Conservation (phyloP, 306 rosid species). For the Medicago arabica region DNA sequence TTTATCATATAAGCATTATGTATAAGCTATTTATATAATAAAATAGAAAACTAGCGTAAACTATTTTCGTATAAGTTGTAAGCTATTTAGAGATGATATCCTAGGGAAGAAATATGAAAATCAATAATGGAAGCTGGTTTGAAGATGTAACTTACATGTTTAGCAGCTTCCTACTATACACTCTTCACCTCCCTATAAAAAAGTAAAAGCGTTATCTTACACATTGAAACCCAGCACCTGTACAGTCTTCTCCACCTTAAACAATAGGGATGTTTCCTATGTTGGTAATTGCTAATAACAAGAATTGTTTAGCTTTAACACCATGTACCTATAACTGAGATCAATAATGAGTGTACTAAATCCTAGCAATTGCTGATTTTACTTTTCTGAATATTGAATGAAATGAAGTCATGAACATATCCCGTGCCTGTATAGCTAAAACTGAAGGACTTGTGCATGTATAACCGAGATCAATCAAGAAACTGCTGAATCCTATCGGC, state of each 20-base stretch:
- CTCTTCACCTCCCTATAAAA: slow-evolving; percentile 21
- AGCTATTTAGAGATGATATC: background rate
- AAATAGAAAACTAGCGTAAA: background rate
- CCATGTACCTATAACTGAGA: background rate
- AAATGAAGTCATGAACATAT: too few species aligned
- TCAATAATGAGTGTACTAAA: slow-evolving; percentile 7
- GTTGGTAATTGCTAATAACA: slow-evolving; percentile 6
- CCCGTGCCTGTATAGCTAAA: background rate
- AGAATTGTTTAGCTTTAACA: background rate
- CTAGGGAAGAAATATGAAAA: background rate
- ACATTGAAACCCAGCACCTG: slow-evolving; percentile 1
- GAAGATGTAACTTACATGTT: slow-evolving; percentile 19
- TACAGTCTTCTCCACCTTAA: background rate
- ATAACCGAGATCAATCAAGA: slow-evolving; percentile 3
- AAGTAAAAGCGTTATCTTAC: slow-evolving; percentile 3
- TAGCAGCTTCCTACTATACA: slow-evolving; percentile 7
- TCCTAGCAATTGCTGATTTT: slow-evolving; percentile 26
- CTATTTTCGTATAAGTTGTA: background rate
- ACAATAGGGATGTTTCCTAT: slow-evolving; percentile 5
- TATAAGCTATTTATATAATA: background rate
- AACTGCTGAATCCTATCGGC: background rate
- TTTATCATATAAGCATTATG: background rate
- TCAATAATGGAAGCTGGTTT: slow-evolving; percentile 11
- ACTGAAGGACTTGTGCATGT: background rate
- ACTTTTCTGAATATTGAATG: slow-evolving; percentile 20